phyloP scores from a whole-genome alignment of 228 moss, liverwort and hornwort species.

The Sphagnum fallax region DNA sequence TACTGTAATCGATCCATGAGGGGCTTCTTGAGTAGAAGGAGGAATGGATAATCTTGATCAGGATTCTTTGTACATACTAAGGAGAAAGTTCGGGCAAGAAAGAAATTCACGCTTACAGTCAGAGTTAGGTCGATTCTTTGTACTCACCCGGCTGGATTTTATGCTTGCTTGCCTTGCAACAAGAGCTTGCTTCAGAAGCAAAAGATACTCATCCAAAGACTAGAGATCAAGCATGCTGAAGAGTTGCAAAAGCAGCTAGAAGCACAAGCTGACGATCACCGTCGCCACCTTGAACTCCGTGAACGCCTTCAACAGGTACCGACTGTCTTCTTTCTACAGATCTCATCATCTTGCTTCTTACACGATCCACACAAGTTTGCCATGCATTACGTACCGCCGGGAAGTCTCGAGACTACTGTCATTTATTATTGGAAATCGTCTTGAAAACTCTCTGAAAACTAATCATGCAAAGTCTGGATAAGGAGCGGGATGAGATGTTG shows the following conservation, averaged over 20 bases:
- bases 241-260: constrained; percentile 63
- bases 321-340: not conserved
- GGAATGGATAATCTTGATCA: too few relatives aligned
- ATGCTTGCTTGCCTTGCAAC: too few relatives aligned
- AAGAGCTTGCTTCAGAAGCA: constrained; percentile 45
- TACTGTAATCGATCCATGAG: constrained; percentile 33
- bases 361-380: not conserved
- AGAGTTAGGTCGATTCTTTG: not conserved
- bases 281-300: constrained; percentile 62
- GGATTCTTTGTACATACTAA: too few relatives aligned
- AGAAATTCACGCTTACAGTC: too few relatives aligned
- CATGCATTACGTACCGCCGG: too few relatives aligned
- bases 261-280: constrained; percentile 48
- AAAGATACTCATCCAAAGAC: constrained; percentile 58
- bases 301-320: constrained; percentile 65
- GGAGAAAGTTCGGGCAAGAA: too few relatives aligned
- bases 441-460: too few relatives aligned
- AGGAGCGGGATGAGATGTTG: constrained; percentile 87
- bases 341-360: not conserved
- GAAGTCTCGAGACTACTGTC: too few relatives aligned
- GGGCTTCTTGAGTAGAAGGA: constrained; percentile 47
- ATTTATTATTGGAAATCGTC: too few relatives aligned
- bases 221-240: constrained; percentile 52
- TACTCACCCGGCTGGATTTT: not conserved
- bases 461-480: not conserved